These are phyloP conservation scores for Chaetoscypha palmicola DNA, from an alignment of 2,329 filamentous ascomycete species.

Conservation along the genomic window DNA sequence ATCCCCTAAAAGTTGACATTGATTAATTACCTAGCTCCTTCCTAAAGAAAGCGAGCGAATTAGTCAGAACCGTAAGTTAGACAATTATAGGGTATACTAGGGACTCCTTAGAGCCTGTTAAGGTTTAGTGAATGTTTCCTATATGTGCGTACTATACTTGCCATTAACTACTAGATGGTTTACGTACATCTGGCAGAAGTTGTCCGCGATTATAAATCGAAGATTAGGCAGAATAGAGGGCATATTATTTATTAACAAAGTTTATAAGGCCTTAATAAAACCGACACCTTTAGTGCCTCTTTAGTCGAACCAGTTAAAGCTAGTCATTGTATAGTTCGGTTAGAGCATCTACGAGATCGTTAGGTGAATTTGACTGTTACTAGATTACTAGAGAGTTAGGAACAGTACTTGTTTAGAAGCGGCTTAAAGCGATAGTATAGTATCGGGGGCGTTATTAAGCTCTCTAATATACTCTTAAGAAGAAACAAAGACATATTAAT, in stretches of 20 bases:
- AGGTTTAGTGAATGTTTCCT: too few species aligned
- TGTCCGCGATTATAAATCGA: too few species aligned
- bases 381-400: not conserved
- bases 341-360: conserved; percentile 8
- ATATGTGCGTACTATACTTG: too few species aligned
- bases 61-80: not conserved
- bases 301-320: conserved; percentile 11
- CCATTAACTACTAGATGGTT: too few species aligned
- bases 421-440: conserved; percentile 9
- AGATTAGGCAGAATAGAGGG: conserved; percentile 7
- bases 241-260: conserved; percentile 5
- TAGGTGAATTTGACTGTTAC: not conserved
- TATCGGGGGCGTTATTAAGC: conserved; percentile 6
- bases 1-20: too few species aligned
- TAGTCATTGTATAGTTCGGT: conserved; percentile 11
- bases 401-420: conserved; percentile 7
- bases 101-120: not conserved
- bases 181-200: too few species aligned
- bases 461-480: conserved; percentile 7
- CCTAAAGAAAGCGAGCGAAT: not conserved
- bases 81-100: not conserved
- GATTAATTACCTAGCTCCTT: conserved; percentile 1
- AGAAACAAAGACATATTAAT: conserved; percentile 4
- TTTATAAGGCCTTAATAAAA: conserved; percentile 7
- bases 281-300: conserved; percentile 9